Evolutionary conservation across 495 filamentous ascomycete genomes (phyloP), one percentile per base, ranked within the genome.

Genomic region (Penicillium waksmanii): DNA sequence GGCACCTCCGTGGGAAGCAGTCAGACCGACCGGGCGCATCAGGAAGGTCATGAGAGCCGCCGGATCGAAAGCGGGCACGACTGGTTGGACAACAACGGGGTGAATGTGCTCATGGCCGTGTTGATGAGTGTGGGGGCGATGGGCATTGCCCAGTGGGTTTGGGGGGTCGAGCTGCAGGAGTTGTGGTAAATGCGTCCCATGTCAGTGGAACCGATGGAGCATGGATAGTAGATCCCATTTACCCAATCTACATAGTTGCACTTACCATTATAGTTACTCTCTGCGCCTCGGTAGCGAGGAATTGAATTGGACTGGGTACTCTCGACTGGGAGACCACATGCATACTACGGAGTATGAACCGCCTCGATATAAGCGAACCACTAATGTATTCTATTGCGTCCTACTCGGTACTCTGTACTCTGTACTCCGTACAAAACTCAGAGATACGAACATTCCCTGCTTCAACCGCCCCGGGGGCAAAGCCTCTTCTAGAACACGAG

Each of bases 31-130:
- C 55, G 61, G 19, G 17, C 43, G 10, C 63, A 63, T 19, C 64
- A 82, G 17, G 71, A 65, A 43, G 76, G 75, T 40, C 84, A 84
- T 62, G 84, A 87, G 62, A 93, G 89, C 56, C 80, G 92, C 12
- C 82, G 86, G 31, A 75, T 92, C 11, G 90, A 88, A 67, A 89
- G 78, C 54, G 93, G 90, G 8, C 77, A 75, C 67, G 91, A 96
- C 61, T 67, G 95, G 64, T 75, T 97, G 59, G 91, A 95, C 68
- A 98, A 98, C 65, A 98, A 98, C 69, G 88, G 85, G 25, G 93
- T 98, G 57, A 98, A 98, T 68, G 78, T 96, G 21, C 66, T 92
- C 25, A 97, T 97, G 93, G 93, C 94, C 0, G 76, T 84, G 9
- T 72, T 74, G 0, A 95, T 96, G 86, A 97, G 91, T 68, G 36